Conservation (phyloP, 306 rosid species). For the Crataegus laevigata region DNA sequence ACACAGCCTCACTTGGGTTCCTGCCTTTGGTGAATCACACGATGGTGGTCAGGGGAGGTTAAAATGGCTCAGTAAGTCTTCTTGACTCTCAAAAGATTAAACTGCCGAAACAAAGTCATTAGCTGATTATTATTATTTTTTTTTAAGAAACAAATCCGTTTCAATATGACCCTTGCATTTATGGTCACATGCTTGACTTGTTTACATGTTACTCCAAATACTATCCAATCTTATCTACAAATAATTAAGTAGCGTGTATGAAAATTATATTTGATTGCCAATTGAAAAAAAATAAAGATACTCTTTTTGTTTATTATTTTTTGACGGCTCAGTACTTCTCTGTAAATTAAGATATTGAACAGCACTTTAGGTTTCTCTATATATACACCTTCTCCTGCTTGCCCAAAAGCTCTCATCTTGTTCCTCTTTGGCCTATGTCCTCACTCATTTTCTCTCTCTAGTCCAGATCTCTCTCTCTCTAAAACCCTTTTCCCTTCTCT, state of each 20-base stretch:
- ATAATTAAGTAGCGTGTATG: not conserved
- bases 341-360: not conserved
- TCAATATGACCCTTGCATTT: not conserved
- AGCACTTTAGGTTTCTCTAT: not conserved
- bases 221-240: conserved; percentile 5
- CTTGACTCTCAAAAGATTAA: no score
- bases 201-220: not conserved
- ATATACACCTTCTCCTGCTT: conserved; percentile 12
- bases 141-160: no score
- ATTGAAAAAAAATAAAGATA: not conserved
- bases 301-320: not conserved
- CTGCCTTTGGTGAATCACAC: no score
- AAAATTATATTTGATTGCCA: not conserved
- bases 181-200: not conserved
- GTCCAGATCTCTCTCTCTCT: not conserved
- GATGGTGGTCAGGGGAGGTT: no score
- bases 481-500: not conserved
- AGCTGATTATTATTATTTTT: no score
- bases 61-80: no score
- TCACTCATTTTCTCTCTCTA: not conserved
- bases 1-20: no score
- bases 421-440: not conserved
- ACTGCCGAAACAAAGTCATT: no score
- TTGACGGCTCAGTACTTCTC: conserved; percentile 29
- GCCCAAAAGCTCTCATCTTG: conserved; percentile 3